phyloP scores from a whole-genome alignment of 805 yeast species.

The Wickerhamomyces subpelliculosus region DNA sequence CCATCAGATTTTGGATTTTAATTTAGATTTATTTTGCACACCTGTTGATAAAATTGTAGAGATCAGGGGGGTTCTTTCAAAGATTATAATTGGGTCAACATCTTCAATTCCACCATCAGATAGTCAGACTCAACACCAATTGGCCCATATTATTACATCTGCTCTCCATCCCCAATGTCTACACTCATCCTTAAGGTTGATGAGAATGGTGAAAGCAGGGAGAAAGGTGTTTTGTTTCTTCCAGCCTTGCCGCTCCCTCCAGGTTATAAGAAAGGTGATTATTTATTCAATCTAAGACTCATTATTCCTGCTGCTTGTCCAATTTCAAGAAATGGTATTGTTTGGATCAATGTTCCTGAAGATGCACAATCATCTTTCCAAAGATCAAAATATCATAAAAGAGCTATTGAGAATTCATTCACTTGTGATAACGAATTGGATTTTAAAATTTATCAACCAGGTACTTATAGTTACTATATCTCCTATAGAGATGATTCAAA shows the following conservation, averaged over 20 bases:
- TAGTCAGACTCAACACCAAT: background rate
- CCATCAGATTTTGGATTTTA: no score
- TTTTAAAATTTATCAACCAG: slow-evolving; percentile 62
- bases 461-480: slow-evolving; percentile 71
- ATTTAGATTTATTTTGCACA: no score
- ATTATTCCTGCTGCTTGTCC: slow-evolving; percentile 70
- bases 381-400: slow-evolving; percentile 48
- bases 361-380: slow-evolving; percentile 36
- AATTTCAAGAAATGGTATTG: slow-evolving; percentile 60
- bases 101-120: no score
- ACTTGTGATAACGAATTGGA: slow-evolving; percentile 55
- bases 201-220: slow-evolving; percentile 28
- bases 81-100: no score
- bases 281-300: slow-evolving; percentile 46
- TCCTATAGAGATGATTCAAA: slow-evolving; percentile 39
- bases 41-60: no score
- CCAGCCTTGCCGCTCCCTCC: slow-evolving; percentile 33
- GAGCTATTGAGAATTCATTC: slow-evolving; percentile 48
- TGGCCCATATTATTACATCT: background rate
- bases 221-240: slow-evolving; percentile 31
- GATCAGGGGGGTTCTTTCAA: no score
- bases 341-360: slow-evolving; percentile 71
- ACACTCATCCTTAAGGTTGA: slow-evolving; percentile 27
- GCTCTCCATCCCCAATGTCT: slow-evolving; percentile 14
- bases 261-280: slow-evolving; percentile 30